These are phyloP conservation scores for Elaeagnus macrophylla DNA, from an alignment of 306 rosid species.

Conservation along the genomic window DNA sequence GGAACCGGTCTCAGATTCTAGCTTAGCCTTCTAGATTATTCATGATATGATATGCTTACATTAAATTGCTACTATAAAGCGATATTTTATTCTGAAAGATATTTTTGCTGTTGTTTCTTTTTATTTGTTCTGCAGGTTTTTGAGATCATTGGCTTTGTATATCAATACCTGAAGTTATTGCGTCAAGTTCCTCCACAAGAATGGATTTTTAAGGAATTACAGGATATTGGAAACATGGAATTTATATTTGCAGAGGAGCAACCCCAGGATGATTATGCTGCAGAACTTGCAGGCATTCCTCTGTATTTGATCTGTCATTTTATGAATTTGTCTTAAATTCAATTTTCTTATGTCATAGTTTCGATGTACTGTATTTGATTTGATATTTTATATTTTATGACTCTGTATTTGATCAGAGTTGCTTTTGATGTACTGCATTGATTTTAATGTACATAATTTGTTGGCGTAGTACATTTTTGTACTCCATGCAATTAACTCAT, in stretches of 20 bases:
- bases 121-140: slow-evolving; percentile 50
- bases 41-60: not conserved
- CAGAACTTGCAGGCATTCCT: slow-evolving; percentile 75
- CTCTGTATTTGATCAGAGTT: too few relatives aligned
- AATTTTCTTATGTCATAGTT: not conserved
- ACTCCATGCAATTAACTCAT: slow-evolving; percentile 9
- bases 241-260: slow-evolving; percentile 93
- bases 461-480: not conserved
- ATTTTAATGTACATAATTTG: too few relatives aligned
- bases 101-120: slow-evolving; percentile 9
- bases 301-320: not conserved
- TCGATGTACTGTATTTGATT: not conserved
- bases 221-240: slow-evolving; percentile 87
- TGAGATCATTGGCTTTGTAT: slow-evolving; percentile 71
- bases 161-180: slow-evolving; percentile 75
- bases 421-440: too few relatives aligned
- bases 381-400: too few relatives aligned
- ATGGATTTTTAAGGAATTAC: slow-evolving; percentile 95
- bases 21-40: slow-evolving; percentile 15
- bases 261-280: slow-evolving; percentile 96
- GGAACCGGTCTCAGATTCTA: slow-evolving; percentile 17
- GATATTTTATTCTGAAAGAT: not conserved
- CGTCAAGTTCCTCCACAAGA: slow-evolving; percentile 68
- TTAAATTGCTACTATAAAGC: not conserved
- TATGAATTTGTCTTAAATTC: not conserved